These are phyloP conservation scores for Venturia oleaginea DNA, from an alignment of 2,329 filamentous ascomycete genomes.

Conservation along the genomic window DNA sequence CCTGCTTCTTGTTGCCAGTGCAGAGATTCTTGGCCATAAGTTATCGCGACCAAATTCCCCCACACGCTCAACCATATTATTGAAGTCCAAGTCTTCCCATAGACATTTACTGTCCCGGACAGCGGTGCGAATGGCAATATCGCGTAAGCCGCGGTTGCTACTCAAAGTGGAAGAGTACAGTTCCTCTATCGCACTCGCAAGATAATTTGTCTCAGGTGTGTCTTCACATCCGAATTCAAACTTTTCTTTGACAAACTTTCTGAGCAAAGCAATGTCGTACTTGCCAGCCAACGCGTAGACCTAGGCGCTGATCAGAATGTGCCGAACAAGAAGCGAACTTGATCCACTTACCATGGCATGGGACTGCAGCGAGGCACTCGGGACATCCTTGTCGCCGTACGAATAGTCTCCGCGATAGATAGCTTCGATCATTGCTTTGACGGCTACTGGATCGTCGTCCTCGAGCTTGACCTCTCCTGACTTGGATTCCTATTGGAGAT, in stretches of 20 bases:
- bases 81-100: background rate
- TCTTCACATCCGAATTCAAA: background rate
- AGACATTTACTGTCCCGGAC: background rate
- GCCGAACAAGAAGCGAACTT: background rate
- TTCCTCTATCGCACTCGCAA: background rate
- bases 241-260: background rate
- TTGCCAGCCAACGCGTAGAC: background rate
- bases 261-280: background rate
- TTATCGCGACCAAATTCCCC: slow-evolving; percentile 5
- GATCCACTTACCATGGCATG: background rate
- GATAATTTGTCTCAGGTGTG: background rate
- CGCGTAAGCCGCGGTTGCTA: background rate
- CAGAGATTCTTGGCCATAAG: background rate
- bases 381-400: background rate
- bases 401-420: background rate
- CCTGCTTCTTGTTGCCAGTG: background rate
- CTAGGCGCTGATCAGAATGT: background rate
- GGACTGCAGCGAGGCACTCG: background rate
- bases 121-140: background rate
- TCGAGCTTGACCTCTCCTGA: background rate
- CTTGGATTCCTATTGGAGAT: background rate
- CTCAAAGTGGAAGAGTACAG: background rate
- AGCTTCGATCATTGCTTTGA: background rate
- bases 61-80: slow-evolving; percentile 15
- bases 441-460: background rate